A percentile compares a stretch with the other conserved stretches of the same genome.
Conservation (phyloP, 2,329 filamentous ascomycete species). For the Cladophialophora bantiana region DNA sequence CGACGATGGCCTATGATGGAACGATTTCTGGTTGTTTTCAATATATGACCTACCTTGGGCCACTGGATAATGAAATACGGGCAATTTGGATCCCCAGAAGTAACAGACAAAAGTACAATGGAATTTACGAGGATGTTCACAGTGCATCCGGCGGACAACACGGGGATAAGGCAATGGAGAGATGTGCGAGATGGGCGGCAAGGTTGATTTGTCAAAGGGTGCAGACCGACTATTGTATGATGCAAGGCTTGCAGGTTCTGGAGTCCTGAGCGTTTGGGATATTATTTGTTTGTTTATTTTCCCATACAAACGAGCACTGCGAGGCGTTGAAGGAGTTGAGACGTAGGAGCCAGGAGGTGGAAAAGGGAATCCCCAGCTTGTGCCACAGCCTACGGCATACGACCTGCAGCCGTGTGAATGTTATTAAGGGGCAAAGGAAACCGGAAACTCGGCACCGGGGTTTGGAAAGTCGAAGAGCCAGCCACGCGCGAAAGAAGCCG, state of each 20-base stretch:
- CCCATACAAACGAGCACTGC: neutral
- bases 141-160: neutral
- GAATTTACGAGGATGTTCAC: neutral
- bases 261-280: neutral
- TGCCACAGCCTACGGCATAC: too few species aligned
- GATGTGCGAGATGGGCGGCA: neutral
- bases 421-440: neutral
- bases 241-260: neutral
- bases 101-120: neutral
- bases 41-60: neutral
- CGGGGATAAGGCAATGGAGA: neutral
- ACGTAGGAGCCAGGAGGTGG: neutral
- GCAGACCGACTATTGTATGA: neutral
- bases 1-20: neutral
- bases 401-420: too few species aligned
- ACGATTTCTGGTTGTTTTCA: constrained; percentile 1
- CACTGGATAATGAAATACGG: neutral
- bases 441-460: neutral
- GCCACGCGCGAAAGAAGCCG: neutral
- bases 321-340: neutral
- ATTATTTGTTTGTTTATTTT: neutral
- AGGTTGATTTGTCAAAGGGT: neutral
- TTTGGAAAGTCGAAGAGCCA: neutral
- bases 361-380: too few species aligned
- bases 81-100: neutral